Conservation (phyloP, 1,284 basidiomycete genomes). For the Pascua guehoae region DNA sequence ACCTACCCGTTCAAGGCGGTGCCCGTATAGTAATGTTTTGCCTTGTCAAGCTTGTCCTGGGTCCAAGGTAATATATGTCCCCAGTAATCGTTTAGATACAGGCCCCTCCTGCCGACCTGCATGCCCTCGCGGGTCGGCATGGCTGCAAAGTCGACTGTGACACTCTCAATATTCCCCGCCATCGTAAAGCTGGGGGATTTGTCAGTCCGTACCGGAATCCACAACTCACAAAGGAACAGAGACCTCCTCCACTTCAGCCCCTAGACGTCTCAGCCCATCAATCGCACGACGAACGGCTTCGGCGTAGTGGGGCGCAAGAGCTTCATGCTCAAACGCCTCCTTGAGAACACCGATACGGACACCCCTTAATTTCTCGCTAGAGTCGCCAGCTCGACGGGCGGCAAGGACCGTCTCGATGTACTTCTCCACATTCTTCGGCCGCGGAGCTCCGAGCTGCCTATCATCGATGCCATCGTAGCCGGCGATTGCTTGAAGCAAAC, state of each 20-base stretch:
- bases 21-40: no score
- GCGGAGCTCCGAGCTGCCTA: slow-evolving; percentile 50
- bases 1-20: no score
- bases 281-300: not conserved
- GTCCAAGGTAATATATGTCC: no score
- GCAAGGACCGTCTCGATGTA: slow-evolving; percentile 24
- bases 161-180: no score
- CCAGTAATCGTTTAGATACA: no score
- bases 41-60: no score
- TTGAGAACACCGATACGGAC: slow-evolving; percentile 48
- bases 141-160: no score
- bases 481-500: slow-evolving; percentile 50
- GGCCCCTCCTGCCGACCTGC: no score
- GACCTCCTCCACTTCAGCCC: not conserved
- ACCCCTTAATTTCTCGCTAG: slow-evolving; percentile 6
- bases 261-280: not conserved
- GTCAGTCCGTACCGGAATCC: no score
- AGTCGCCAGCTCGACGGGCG: no score
- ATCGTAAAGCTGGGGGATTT: no score
- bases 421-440: slow-evolving; percentile 43
- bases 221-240: not conserved
- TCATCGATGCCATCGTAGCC: slow-evolving; percentile 52
- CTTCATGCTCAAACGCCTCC: slow-evolving; percentile 39
- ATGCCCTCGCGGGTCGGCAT: no score
- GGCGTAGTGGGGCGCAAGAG: not conserved